phyloP scores from a whole-genome alignment of 192 early-diverging fungal genomes.

The Coemansia javaensis region DNA sequence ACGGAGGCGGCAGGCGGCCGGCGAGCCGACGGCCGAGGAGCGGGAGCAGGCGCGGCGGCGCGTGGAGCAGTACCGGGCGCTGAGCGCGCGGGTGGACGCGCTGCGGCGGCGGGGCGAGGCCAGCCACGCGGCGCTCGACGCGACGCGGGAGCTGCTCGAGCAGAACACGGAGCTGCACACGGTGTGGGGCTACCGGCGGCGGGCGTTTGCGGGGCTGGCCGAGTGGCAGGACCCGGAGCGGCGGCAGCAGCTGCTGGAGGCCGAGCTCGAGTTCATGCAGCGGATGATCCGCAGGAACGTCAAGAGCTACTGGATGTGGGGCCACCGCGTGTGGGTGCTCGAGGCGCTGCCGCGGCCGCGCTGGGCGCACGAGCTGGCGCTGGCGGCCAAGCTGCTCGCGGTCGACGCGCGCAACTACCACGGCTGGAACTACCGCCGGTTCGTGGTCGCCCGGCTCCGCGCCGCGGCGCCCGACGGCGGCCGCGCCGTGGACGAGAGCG shows the following conservation, averaged over 20 bases:
- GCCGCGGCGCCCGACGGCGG: constrained; percentile 15
- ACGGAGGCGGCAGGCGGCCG: constrained; percentile 21
- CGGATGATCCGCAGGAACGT: constrained; percentile 70
- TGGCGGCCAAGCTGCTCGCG: constrained; percentile 75
- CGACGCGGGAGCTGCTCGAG: constrained; percentile 68
- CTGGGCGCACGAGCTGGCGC: constrained; percentile 74
- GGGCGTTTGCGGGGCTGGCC: constrained; percentile 51
- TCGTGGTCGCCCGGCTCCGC: constrained; percentile 57
- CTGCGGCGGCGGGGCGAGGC: constrained; percentile 11
- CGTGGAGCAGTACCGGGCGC: constrained; percentile 36
- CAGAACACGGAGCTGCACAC: constrained; percentile 91
- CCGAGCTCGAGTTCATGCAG: constrained; percentile 75
- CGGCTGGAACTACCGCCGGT: constrained; percentile 96
- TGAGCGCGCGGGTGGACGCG: constrained; percentile 26
- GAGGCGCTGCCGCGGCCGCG: constrained; percentile 65
- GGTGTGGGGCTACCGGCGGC: constrained; percentile 89
- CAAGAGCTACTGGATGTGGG: constrained; percentile 98
- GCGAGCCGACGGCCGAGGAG: constrained; percentile 24
- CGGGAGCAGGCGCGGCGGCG: constrained; percentile 25
- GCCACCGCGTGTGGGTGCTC: constrained; percentile 91
- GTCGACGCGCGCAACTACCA: constrained; percentile 95
- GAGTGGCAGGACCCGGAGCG: constrained; percentile 9
- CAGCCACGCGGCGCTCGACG: constrained; percentile 52
- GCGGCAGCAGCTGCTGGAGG: constrained; percentile 15
- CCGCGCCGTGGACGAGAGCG: constrained; percentile 20